A percentile compares a stretch with the other conserved stretches of the same genome.
Evolutionary conservation across 176 grass and related monocot genomes (phyloP).

Genomic region (Hsuehochloa calcarea): DNA sequence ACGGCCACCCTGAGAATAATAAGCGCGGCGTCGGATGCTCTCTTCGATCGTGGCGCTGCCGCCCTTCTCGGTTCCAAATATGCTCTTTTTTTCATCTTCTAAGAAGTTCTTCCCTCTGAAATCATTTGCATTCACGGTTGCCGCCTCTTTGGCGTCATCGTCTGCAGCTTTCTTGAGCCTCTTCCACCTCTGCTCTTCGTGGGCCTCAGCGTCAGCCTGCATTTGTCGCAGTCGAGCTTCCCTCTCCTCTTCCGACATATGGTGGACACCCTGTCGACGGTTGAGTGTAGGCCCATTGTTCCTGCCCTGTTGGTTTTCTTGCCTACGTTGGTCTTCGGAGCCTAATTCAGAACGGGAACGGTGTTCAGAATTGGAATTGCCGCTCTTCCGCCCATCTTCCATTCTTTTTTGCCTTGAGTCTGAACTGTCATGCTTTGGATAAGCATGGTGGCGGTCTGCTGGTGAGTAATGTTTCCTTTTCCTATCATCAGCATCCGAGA

Average conservation of each 20-base stretch:
- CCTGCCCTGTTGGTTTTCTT: conserved; percentile 21
- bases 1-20: conserved; percentile 73
- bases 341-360: conserved; percentile 33
- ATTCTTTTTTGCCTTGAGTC: conserved; percentile 38
- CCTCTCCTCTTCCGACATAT: conserved; percentile 91
- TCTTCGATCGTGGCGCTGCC: conserved; percentile 88
- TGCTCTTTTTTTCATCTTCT: conserved; percentile 76
- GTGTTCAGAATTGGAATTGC: conserved; percentile 29
- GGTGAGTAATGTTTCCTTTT: conserved; percentile 44
- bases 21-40: conserved; percentile 81
- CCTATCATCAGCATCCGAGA: conserved; percentile 39
- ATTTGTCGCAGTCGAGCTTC: conserved; percentile 73
- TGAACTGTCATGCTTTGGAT: conserved; percentile 40
- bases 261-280: conserved; percentile 55
- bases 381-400: conserved; percentile 17
- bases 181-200: conserved; percentile 92
- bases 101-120: conserved; percentile 81
- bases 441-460: conserved; percentile 23
- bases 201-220: conserved; percentile 74
- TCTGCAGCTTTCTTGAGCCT: conserved; percentile 86
- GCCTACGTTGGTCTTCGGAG: conserved; percentile 36
- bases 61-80: conserved; percentile 79
- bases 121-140: conserved; percentile 25
- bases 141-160: conserved; percentile 50
- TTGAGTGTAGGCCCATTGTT: conserved; percentile 37